Conservation (phyloP, 2,329 filamentous ascomycete genomes). For the Xylariomycetidae sp. region DNA sequence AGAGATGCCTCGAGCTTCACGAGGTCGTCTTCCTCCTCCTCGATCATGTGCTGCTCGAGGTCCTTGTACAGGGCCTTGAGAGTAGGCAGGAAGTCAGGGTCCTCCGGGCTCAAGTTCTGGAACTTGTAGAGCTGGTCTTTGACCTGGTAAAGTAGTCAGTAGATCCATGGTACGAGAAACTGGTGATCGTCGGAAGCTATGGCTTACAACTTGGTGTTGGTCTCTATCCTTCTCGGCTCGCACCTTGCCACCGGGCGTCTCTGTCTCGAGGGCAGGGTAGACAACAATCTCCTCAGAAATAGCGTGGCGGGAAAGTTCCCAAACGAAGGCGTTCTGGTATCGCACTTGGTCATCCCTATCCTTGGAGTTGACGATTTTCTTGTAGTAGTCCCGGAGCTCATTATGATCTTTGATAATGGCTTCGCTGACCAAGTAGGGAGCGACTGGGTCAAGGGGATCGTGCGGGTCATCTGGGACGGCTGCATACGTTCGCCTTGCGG, state of each 20-base stretch:
- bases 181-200: constrained; percentile 1
- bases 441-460: no score
- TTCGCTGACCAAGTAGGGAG: no score
- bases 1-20: constrained; percentile 36
- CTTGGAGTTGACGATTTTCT: constrained; percentile 34
- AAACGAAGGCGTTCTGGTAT: constrained; percentile 47
- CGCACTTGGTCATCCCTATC: constrained; percentile 38
- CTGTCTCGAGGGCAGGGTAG: constrained; percentile 40
- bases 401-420: constrained; percentile 22
- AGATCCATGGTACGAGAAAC: background rate
- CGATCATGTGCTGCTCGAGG: constrained; percentile 36
- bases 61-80: constrained; percentile 37
- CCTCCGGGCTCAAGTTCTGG: constrained; percentile 33
- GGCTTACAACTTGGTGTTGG: constrained; percentile 20
- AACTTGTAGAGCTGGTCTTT: constrained; percentile 41
- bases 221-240: constrained; percentile 36
- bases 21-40: constrained; percentile 39
- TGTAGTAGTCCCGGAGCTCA: constrained; percentile 30
- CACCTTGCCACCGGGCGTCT: constrained; percentile 32
- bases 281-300: constrained; percentile 46
- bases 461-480: no score
- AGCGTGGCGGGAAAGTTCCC: constrained; percentile 47
- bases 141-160: constrained; percentile 26
- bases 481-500: no score
- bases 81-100: constrained; percentile 35